Evolutionary conservation across 768 basidiomycete genomes (phyloP).

Genomic region (Termitomyces sp.): DNA sequence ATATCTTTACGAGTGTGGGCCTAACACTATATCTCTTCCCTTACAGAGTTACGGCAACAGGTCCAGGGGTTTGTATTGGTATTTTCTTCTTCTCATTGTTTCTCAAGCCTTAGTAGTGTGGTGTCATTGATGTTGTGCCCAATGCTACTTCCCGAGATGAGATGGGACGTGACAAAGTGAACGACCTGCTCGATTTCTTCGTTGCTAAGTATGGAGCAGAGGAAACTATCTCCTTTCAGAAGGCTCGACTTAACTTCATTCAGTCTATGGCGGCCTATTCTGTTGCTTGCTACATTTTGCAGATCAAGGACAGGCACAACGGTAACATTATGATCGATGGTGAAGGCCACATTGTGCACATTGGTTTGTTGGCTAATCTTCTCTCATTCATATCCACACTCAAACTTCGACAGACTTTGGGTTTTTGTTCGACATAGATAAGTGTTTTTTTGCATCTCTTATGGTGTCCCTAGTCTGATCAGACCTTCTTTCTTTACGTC

Average conservation of each 20-base stretch:
- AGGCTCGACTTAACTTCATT: constrained; percentile 91
- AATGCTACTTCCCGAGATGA: constrained; percentile 97
- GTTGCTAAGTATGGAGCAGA: constrained; percentile 87
- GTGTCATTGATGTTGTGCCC: constrained; percentile 97
- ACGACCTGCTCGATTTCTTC: constrained; percentile 93
- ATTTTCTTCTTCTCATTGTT: neutral
- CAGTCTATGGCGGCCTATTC: constrained; percentile 99
- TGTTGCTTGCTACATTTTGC: constrained; percentile 94
- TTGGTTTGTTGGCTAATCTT: constrained; percentile 52
- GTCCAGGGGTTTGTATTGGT: constrained; percentile 70
- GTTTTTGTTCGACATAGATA: constrained; percentile 97
- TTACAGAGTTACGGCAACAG: constrained; percentile 95
- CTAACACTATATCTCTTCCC: constrained; percentile 90
- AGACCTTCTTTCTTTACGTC: constrained; percentile 40
- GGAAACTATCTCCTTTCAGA: constrained; percentile 86
- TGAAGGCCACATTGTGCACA: constrained; percentile 93
- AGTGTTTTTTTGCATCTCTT: constrained; percentile 33
- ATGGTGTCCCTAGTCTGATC: constrained; percentile 18
- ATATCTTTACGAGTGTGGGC: constrained; percentile 87
- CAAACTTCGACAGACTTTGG: constrained; percentile 67
- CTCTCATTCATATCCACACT: neutral
- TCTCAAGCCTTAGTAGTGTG: constrained; percentile 53
- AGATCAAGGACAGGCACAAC: constrained; percentile 98
- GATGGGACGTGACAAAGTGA: constrained; percentile 98
- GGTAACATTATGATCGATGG: constrained; percentile 99